Percentiles rank a stretch among this genome's conserved stretches.
Conservation (phyloP, 768 basidiomycete genomes). For the Russula sp. region DNA sequence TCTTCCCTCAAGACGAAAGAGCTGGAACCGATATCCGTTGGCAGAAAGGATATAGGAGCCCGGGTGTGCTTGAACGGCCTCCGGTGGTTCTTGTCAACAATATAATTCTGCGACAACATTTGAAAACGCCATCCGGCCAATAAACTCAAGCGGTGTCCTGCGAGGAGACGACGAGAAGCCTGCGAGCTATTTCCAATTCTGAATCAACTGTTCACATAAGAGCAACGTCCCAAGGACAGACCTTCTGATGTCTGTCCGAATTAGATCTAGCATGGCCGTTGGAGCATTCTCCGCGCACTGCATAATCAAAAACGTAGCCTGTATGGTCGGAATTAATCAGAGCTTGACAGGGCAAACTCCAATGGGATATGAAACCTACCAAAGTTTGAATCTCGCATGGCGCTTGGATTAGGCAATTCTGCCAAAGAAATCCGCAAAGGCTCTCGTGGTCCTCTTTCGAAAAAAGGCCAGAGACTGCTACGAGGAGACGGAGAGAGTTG, state of each 20-base stretch:
- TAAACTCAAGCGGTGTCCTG: conserved; percentile 53
- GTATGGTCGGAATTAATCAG: neutral
- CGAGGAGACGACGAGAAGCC: conserved; percentile 46
- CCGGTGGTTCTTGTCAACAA: conserved; percentile 58
- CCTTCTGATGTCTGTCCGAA: conserved; percentile 25
- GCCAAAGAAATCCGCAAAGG: conserved; percentile 59
- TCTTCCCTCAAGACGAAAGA: conserved; percentile 56
- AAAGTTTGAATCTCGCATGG: conserved; percentile 45
- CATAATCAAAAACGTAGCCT: conserved; percentile 37
- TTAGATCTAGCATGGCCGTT: neutral
- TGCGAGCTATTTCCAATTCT: conserved; percentile 43
- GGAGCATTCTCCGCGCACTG: conserved; percentile 23
- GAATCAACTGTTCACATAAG: conserved; percentile 5
- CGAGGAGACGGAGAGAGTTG: conserved; percentile 56
- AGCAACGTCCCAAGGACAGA: conserved; percentile 8
- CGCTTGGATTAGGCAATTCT: conserved; percentile 43
- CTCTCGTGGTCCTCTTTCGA: conserved; percentile 47
- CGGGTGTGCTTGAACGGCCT: conserved; percentile 67
- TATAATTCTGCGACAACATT: conserved; percentile 56
- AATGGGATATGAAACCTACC: conserved; percentile 40
- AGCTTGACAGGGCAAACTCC: neutral
- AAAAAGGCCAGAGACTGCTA: conserved; percentile 56
- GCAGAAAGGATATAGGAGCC: conserved; percentile 68
- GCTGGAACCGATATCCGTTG: conserved; percentile 70
- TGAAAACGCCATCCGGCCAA: conserved; percentile 70